These are phyloP conservation scores for Penicillium waksmanii DNA, from an alignment of 495 filamentous ascomycete genomes.

Conservation along the genomic window DNA sequence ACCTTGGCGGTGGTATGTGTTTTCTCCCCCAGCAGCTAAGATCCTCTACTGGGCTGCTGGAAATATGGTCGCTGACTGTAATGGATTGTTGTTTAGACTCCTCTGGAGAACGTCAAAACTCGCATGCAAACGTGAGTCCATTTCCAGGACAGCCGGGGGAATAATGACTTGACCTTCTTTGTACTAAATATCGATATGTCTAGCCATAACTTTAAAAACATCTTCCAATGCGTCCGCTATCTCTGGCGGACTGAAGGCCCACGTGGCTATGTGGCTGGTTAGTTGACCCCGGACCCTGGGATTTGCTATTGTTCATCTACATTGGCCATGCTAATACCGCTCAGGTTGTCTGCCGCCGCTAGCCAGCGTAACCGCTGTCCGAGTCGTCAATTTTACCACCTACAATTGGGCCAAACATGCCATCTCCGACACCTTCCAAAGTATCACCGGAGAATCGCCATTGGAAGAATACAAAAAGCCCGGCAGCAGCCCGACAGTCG, in stretches of 20 bases:
- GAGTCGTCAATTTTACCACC: slow-evolving; percentile 90
- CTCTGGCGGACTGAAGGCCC: slow-evolving; percentile 51
- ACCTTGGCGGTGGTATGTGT: slow-evolving; percentile 50
- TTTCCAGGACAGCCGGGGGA: not conserved
- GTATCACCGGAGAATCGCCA: slow-evolving; percentile 68
- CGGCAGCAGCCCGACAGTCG: slow-evolving; percentile 69
- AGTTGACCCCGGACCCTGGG: not conserved
- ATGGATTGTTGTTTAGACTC: slow-evolving; percentile 35
- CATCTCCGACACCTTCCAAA: slow-evolving; percentile 56
- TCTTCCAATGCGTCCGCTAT: slow-evolving; percentile 46
- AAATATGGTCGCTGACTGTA: not conserved
- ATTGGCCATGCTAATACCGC: not conserved
- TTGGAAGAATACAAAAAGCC: slow-evolving; percentile 69
- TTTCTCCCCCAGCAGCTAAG: not conserved
- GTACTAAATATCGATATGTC: not conserved
- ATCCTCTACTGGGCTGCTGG: not conserved
- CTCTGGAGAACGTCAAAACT: slow-evolving; percentile 54
- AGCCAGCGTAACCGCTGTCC: slow-evolving; percentile 83
- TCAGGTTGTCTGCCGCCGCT: slow-evolving; percentile 79
- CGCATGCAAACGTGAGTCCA: slow-evolving; percentile 54
- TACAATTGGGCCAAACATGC: slow-evolving; percentile 83
- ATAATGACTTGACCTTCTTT: no score
- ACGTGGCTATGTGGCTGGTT: slow-evolving; percentile 53
- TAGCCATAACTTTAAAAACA: slow-evolving; percentile 50
- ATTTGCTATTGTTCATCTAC: not conserved